phyloP scores from a whole-genome alignment of 768 basidiomycete species.

The Panaeolus cyanescens region DNA sequence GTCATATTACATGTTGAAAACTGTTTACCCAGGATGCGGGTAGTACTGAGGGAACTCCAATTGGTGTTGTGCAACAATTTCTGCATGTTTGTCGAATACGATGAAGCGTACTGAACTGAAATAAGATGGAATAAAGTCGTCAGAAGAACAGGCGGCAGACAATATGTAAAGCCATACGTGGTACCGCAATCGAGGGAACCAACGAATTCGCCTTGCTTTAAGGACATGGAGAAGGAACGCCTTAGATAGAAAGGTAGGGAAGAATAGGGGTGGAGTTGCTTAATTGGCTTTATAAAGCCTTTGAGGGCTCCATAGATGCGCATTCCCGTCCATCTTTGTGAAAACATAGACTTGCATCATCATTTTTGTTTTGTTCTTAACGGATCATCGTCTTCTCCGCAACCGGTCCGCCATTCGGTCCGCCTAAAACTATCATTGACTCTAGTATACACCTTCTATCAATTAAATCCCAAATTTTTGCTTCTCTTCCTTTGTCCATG shows the following conservation, averaged over 20 bases:
- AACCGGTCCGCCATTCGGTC: constrained; percentile 1
- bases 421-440: not conserved
- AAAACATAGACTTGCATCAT: constrained; percentile 12
- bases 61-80: constrained; percentile 88
- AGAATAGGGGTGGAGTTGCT: constrained; percentile 6
- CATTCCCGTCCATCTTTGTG: constrained; percentile 23
- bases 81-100: constrained; percentile 83
- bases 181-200: constrained; percentile 95
- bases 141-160: not conserved
- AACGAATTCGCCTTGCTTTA: constrained; percentile 78
- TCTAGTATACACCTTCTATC: not conserved
- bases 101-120: constrained; percentile 88
- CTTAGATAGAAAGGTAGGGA: constrained; percentile 7
- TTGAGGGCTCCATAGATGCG: constrained; percentile 12
- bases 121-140: constrained; percentile 4
- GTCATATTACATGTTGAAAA: not conserved
- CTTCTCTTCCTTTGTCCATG: constrained; percentile 59
- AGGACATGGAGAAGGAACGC: constrained; percentile 16
- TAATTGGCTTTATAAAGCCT: constrained; percentile 18
- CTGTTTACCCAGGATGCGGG: constrained; percentile 74
- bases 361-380: constrained; percentile 3
- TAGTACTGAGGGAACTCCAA: constrained; percentile 94
- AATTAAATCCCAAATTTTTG: constrained; percentile 32
- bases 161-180: constrained; percentile 58
- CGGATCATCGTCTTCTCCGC: not conserved